These are phyloP conservation scores for Kwoniella botswanensis DNA, from an alignment of 768 basidiomycete species.

Conservation along the genomic window DNA sequence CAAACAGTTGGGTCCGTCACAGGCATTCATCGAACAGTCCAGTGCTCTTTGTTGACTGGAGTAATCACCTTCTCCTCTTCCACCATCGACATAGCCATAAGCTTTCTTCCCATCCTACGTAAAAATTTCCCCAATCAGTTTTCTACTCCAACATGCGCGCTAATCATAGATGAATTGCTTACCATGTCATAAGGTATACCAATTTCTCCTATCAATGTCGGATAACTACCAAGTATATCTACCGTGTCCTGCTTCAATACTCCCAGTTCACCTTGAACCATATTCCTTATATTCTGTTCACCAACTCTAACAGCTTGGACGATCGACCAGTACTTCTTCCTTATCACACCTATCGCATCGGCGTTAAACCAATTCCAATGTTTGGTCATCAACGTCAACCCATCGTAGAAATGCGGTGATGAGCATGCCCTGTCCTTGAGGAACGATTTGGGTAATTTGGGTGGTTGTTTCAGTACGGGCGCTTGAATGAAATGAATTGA, in stretches of 20 bases:
- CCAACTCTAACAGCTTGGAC: conserved; percentile 80
- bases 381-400: conserved; percentile 57
- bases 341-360: conserved; percentile 87
- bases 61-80: conserved; percentile 74
- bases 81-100: conserved; percentile 75
- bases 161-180: not conserved
- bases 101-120: conserved; percentile 74
- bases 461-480: conserved; percentile 53
- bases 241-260: conserved; percentile 75
- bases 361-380: conserved; percentile 66
- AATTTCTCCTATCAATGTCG: conserved; percentile 93
- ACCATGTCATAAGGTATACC: conserved; percentile 57
- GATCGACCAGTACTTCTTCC: conserved; percentile 63
- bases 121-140: conserved; percentile 19
- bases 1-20: conserved; percentile 59
- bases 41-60: conserved; percentile 73
- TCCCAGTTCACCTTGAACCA: conserved; percentile 79
- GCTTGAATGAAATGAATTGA: conserved; percentile 56
- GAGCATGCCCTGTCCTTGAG: conserved; percentile 46
- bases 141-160: not conserved
- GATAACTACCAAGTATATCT: conserved; percentile 68
- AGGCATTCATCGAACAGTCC: conserved; percentile 60
- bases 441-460: conserved; percentile 44
- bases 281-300: conserved; percentile 77
- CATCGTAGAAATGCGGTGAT: conserved; percentile 56